Base-by-base conservation (phyloP, 2,329 filamentous ascomycete genomes). In the Delphinella strobiligena region DNA sequence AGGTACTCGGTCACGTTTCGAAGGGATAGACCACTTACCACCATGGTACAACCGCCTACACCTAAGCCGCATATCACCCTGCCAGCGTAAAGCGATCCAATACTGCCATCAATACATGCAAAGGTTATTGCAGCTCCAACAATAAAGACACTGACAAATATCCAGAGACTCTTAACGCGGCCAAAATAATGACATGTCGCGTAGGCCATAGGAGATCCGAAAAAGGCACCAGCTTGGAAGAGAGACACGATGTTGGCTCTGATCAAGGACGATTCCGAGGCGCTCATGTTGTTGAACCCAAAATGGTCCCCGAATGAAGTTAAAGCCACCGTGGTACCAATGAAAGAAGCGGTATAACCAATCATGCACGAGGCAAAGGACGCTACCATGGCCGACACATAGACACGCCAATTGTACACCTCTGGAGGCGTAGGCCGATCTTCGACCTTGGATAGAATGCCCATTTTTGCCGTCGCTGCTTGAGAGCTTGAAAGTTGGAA, bases 151-250 rank as follows among this genome's bases (percentile, higher is more conserved):
- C 71, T 40, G 2, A 69, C 61, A 54, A 78, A 81, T 35, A 77
- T 47, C 46, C 77, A 63, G 2, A 88, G 66, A 17, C 75, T 79
- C 54, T 68, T 72, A 51, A 74, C 74, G 14, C 82, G 72, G 19
- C 82, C 82, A 45, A 80, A 62, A 54, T 72, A 82, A 63, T 81
- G 76, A 24, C 72, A 76, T 24, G 75, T 70, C 9, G 65, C 68
- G 49, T 82, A 87, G 43, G 77, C 80, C 43, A 73, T 71, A 27
- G 85, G 62, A n/a, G 78, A 75, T 37, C 84, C 84, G 49, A 89
- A 88, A 64, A 91, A 88, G 44, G 82, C 82, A 44, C 83, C 83
- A 9, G 83, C 84, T 60, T 91, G 84, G 62, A 85, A 89, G 41
- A 81, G 73, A 16, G 80, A 86, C 38, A 88, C 83, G 45, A 88